phyloP scores from a whole-genome alignment of 2,329 filamentous ascomycete genomes.

The Claviceps humidiphila region DNA sequence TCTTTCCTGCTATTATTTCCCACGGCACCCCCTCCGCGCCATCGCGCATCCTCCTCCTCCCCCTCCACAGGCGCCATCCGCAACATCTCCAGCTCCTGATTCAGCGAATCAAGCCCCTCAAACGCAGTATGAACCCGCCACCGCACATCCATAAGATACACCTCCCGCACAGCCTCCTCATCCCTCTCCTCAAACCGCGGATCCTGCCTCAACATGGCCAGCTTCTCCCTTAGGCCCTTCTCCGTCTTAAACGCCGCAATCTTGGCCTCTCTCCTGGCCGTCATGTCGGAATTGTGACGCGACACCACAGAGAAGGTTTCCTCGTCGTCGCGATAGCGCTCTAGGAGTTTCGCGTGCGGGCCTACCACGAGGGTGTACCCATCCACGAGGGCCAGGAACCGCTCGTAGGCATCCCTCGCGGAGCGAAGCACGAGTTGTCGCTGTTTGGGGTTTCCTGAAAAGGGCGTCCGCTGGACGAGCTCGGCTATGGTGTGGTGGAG shows the following conservation, averaged over 20 bases:
- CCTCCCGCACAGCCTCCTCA: slow-evolving; percentile 67
- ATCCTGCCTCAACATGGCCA: slow-evolving; percentile 44
- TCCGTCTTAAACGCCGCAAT: slow-evolving; percentile 76
- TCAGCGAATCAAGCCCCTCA: slow-evolving; percentile 74
- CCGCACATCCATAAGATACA: slow-evolving; percentile 63
- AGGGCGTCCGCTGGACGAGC: slow-evolving; percentile 55
- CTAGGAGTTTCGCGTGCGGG: slow-evolving; percentile 54
- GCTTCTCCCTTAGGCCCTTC: slow-evolving; percentile 68
- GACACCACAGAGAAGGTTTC: slow-evolving; percentile 60
- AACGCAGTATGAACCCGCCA: slow-evolving; percentile 70
- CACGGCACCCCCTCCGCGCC: slow-evolving; percentile 7
- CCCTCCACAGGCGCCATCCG: slow-evolving; percentile 51
- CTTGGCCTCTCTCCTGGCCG: slow-evolving; percentile 65
- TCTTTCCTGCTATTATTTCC: slow-evolving; percentile 18
- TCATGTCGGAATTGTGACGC: slow-evolving; percentile 36
- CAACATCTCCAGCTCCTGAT: slow-evolving; percentile 73
- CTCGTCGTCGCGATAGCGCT: slow-evolving; percentile 59
- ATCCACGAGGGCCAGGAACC: slow-evolving; percentile 64
- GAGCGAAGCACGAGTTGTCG: slow-evolving; percentile 49
- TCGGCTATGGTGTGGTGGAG: slow-evolving; percentile 70
- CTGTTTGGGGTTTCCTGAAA: slow-evolving; percentile 30
- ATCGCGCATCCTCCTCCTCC: slow-evolving; percentile 25
- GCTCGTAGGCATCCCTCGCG: slow-evolving; percentile 61
- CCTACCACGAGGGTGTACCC: slow-evolving; percentile 59
- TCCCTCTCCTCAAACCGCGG: slow-evolving; percentile 49